Evolutionary conservation across 1,139 yeast genomes (phyloP).

Genomic region (Candida buenavistaensis): DNA sequence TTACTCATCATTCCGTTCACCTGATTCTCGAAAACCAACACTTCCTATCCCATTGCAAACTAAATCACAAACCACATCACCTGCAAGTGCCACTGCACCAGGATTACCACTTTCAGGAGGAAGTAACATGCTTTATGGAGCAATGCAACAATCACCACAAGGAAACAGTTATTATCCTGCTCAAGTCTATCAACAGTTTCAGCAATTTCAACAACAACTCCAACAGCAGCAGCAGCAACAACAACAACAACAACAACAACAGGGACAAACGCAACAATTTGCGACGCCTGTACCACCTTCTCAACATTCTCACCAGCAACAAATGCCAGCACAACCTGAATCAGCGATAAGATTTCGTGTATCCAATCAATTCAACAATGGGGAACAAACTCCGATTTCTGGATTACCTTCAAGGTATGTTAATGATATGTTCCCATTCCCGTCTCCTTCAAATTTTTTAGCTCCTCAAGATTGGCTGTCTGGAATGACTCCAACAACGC

Average conservation of each 20-base stretch:
- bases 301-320: constrained; percentile 7
- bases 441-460: constrained; percentile 44
- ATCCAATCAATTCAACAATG: constrained; percentile 20
- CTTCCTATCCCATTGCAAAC: constrained; percentile 41
- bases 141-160: constrained; percentile 9
- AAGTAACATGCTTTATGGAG: constrained; percentile 3
- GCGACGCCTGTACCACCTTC: too few relatives aligned
- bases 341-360: constrained; percentile 11
- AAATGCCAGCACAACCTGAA: constrained; percentile 10
- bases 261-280: constrained; percentile 13
- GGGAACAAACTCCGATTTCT: constrained; percentile 52
- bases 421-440: constrained; percentile 57
- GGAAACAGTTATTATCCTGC: constrained; percentile 7
- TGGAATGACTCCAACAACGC: constrained; percentile 39
- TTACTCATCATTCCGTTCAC: constrained; percentile 36
- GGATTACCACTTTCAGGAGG: constrained; percentile 23
- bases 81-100: constrained; percentile 44
- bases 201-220: constrained; percentile 12
- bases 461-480: constrained; percentile 48
- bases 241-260: constrained; percentile 13
- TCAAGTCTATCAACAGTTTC: constrained; percentile 21
- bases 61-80: constrained; percentile 47
- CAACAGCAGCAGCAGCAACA: constrained; percentile 6
- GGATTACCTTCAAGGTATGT: constrained; percentile 45
- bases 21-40: constrained; percentile 38